Evolutionary conservation across 371 early-diverging fungal genomes (phyloP), one percentile per base, ranked within the genome.

Genomic region (Actinomortierella ambigua): DNA sequence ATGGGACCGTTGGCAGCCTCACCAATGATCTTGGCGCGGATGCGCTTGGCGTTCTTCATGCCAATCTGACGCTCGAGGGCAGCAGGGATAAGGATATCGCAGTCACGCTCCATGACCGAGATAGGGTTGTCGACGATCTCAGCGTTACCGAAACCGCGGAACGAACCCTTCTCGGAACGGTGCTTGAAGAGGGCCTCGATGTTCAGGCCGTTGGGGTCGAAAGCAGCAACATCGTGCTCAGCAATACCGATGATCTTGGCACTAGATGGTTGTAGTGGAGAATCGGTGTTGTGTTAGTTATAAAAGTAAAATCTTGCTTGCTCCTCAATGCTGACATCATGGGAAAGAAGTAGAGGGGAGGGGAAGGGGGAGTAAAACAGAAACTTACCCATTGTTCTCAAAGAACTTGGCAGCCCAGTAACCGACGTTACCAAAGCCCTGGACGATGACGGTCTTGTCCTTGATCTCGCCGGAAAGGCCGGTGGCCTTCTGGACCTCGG

Each of bases 381-480:
- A 5, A 17, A 39, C 59, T 66, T 79, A 80, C 75, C 88, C 93
- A 67, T 92, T 90, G 78, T 85, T 81, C 63, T 88, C 85, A 66
- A 94, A 94, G 84, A 95, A 95, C 78, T 92, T 91, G 73, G 93
- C 90, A 40, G 93, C 90, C 83, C 90, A 91, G 82, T 90, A 93
- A 47, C 94, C 94, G 59, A 95, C 95, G 69, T 95, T 95, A 75
- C 95, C 95, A 58, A 95, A 94, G 53, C 95, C 95, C 81, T 95
- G 95, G 57, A 95, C 83, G 55, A 92, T 79, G 40, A 95, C 89
- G 23, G 78, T 79, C 50, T 77, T 77, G 59, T 82, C 94, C 29
- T 85, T 79, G 56, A 94, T 83, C 50, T 85, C 82, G 24, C 90
- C 93, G 44, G 71, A 80, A 44, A 93, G 77, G 15, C 90, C 90